Evolutionary conservation across 2,329 filamentous ascomycete genomes (phyloP).

Genomic region (Elsinoe arachidis): DNA sequence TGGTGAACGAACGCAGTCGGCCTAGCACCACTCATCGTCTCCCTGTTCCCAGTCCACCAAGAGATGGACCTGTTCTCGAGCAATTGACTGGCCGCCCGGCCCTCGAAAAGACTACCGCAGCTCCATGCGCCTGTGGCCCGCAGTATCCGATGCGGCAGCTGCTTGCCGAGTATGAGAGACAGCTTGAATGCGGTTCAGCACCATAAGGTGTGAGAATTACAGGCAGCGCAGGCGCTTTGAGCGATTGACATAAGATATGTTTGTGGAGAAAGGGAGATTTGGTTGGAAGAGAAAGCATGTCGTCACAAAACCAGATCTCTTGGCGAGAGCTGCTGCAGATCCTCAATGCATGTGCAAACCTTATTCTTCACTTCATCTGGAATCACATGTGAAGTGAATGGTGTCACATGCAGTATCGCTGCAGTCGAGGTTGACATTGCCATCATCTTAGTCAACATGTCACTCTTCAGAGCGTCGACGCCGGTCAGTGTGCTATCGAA

Average conservation of each 20-base stretch:
- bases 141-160: constrained; percentile 40
- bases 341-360: neutral
- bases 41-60: constrained; percentile 14
- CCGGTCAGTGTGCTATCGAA: neutral
- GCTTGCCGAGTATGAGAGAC: constrained; percentile 36
- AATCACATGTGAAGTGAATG: neutral
- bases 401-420: neutral
- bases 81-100: constrained; percentile 34
- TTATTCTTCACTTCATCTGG: neutral
- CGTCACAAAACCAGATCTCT: constrained; percentile 4
- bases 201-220: constrained; percentile 10
- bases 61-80: constrained; percentile 10
- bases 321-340: neutral
- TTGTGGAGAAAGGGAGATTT: neutral
- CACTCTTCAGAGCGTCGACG: neutral
- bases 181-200: constrained; percentile 28
- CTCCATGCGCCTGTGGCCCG: constrained; percentile 32
- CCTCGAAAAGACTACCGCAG: constrained; percentile 33
- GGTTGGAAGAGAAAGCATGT: constrained; percentile 6
- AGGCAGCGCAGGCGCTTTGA: neutral
- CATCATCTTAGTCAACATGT: neutral
- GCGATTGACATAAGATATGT: neutral
- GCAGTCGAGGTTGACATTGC: neutral
- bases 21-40: constrained; percentile 9
- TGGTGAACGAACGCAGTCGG: constrained; percentile 18